Conservation (phyloP, 2,329 filamentous ascomycete species). For the Talaromyces albobiverticillius region DNA sequence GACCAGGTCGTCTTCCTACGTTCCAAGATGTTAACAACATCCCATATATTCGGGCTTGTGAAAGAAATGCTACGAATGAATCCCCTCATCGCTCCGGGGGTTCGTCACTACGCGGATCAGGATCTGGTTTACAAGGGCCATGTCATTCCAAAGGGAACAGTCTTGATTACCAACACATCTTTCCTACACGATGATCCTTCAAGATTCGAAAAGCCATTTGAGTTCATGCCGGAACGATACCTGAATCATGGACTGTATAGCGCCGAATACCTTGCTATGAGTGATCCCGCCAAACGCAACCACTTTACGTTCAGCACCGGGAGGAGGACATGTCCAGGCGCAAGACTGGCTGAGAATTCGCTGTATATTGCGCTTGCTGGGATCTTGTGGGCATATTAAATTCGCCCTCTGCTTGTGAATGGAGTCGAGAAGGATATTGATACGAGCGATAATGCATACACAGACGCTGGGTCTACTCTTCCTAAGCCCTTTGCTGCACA, state of each 20-base stretch:
- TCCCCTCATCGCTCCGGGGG: slow-evolving; percentile 28
- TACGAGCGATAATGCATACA: slow-evolving; percentile 29
- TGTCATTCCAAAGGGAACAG: slow-evolving; percentile 49
- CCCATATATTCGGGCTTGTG: slow-evolving; percentile 31
- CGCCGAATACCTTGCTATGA: too few species aligned
- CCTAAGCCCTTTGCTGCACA: slow-evolving; percentile 30
- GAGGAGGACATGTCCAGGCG: slow-evolving; percentile 57
- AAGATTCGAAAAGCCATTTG: slow-evolving; percentile 38
- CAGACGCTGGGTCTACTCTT: slow-evolving; percentile 28
- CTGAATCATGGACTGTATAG: too few species aligned
- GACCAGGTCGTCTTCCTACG: slow-evolving; percentile 26
- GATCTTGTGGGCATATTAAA: slow-evolving; percentile 50
- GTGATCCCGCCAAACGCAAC: slow-evolving; percentile 46
- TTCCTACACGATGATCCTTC: slow-evolving; percentile 42
- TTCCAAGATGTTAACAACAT: slow-evolving; percentile 30
- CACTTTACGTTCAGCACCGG: slow-evolving; percentile 57
- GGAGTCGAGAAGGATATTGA: neutral
- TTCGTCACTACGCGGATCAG: slow-evolving; percentile 48
- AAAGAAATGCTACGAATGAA: slow-evolving; percentile 38
- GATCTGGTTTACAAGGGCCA: slow-evolving; percentile 52
- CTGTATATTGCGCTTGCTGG: slow-evolving; percentile 49
- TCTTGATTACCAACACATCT: slow-evolving; percentile 45
- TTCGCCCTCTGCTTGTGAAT: slow-evolving; percentile 21
- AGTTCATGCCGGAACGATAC: slow-evolving; percentile 40
- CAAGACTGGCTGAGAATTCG: slow-evolving; percentile 52